Conservation (phyloP, 345 rosid species). For the Euphorbia peplus region DNA sequence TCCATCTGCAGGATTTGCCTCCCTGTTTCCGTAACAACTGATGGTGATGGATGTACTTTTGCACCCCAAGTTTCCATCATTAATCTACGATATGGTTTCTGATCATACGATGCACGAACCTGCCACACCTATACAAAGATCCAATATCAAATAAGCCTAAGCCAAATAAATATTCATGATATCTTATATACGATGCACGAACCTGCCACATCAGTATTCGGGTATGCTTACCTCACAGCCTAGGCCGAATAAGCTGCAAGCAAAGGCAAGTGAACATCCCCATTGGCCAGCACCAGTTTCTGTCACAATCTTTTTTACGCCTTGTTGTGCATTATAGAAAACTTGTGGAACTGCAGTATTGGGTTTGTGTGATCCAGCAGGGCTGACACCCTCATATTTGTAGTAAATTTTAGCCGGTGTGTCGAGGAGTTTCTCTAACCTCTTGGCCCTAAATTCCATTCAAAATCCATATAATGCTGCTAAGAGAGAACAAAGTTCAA, state of each 20-base stretch:
- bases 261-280: slow-evolving; percentile 91
- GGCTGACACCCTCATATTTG: slow-evolving; percentile 93
- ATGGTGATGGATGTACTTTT: slow-evolving; percentile 90
- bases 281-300: slow-evolving; percentile 99
- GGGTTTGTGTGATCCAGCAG: slow-evolving; percentile 96
- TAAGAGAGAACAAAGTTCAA: neutral
- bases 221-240: slow-evolving; percentile 60
- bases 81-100: slow-evolving; percentile 84
- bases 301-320: slow-evolving; percentile 72
- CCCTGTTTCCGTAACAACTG: slow-evolving; percentile 64
- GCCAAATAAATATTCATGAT: too few species aligned
- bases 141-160: neutral
- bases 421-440: slow-evolving; percentile 82
- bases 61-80: slow-evolving; percentile 99
- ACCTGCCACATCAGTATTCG: slow-evolving; percentile 85
- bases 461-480: slow-evolving; percentile 4
- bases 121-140: slow-evolving; percentile 73
- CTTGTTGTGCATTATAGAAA: slow-evolving; percentile 72
- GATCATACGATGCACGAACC: slow-evolving; percentile 88
- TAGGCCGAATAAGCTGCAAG: slow-evolving; percentile 78
- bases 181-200: slow-evolving; percentile 82
- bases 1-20: slow-evolving; percentile 57
- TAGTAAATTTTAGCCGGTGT: slow-evolving; percentile 94
- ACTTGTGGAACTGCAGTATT: slow-evolving; percentile 89
- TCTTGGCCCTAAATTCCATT: slow-evolving; percentile 64